phyloP scores from a whole-genome alignment of 2,329 filamentous ascomycete genomes.

The Colletotrichum somersetense region DNA sequence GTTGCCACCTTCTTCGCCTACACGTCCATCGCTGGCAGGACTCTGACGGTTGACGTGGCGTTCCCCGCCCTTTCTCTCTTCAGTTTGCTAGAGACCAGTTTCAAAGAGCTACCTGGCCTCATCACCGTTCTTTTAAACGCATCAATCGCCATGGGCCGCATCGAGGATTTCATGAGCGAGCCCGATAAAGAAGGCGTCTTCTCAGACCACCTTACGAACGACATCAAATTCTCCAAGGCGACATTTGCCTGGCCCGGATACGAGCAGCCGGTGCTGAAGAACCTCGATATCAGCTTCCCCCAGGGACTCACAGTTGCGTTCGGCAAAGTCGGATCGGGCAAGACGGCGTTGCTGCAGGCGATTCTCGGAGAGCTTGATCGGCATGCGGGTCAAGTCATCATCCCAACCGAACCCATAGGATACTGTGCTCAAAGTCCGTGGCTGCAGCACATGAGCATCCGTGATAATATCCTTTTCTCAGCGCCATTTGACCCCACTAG shows the following conservation, averaged over 20 bases:
- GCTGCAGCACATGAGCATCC: slow-evolving; percentile 75
- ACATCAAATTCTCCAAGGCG: slow-evolving; percentile 71
- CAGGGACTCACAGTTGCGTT: slow-evolving; percentile 67
- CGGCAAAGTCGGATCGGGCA: slow-evolving; percentile 72
- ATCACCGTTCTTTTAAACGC: slow-evolving; percentile 85
- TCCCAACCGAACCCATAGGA: slow-evolving; percentile 64
- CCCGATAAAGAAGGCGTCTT: slow-evolving; percentile 76
- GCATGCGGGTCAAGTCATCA: slow-evolving; percentile 60
- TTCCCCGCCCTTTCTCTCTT: slow-evolving; percentile 91
- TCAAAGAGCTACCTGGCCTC: slow-evolving; percentile 81
- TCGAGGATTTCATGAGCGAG: slow-evolving; percentile 89
- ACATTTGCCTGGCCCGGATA: slow-evolving; percentile 86
- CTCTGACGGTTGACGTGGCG: slow-evolving; percentile 82
- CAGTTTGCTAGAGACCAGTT: slow-evolving; percentile 76
- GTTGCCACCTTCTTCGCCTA: slow-evolving; percentile 86
- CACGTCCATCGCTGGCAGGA: slow-evolving; percentile 76
- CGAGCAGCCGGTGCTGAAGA: slow-evolving; percentile 62
- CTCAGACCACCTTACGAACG: slow-evolving; percentile 51
- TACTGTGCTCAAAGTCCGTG: slow-evolving; percentile 73
- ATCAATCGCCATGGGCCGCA: slow-evolving; percentile 82
- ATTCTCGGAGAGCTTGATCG: slow-evolving; percentile 77
- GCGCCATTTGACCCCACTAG: slow-evolving; percentile 64
- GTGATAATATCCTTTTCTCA: slow-evolving; percentile 75
- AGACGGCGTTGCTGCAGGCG: slow-evolving; percentile 70
- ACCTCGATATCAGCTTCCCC: slow-evolving; percentile 61